These are phyloP conservation scores for Ceratobasidium sp. DNA, from an alignment of 1,284 basidiomycete genomes.

Conservation along the genomic window DNA sequence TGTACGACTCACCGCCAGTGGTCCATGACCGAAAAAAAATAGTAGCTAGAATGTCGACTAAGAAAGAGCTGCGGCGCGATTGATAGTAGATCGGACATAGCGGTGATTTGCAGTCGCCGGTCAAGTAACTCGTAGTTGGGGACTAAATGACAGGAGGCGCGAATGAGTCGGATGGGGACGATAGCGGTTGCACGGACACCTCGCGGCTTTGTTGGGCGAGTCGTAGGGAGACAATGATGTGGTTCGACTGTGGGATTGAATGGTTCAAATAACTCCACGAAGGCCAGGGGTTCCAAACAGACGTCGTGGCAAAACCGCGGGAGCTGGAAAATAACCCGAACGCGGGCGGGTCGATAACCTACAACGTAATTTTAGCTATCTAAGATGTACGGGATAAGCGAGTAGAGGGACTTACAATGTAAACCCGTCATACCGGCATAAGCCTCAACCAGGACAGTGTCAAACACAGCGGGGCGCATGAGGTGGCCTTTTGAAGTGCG, in stretches of 20 bases:
- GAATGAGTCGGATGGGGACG: background rate
- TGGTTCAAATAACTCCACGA: background rate
- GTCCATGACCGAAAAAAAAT: constrained; percentile 3
- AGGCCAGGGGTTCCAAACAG: background rate
- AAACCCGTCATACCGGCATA: background rate
- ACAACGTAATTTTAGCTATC: background rate
- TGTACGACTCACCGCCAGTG: constrained; percentile 6
- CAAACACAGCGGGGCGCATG: background rate
- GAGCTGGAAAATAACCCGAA: background rate
- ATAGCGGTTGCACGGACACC: background rate
- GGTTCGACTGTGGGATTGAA: background rate
- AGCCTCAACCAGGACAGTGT: background rate
- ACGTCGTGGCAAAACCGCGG: background rate
- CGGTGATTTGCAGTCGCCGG: background rate
- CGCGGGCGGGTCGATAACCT: background rate
- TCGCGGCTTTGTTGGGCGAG: background rate
- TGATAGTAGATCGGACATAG: background rate
- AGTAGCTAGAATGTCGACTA: background rate
- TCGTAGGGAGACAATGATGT: background rate
- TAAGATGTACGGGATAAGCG: background rate
- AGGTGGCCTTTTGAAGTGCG: no score
- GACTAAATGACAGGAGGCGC: background rate
- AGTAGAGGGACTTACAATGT: no score
- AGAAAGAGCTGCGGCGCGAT: background rate
- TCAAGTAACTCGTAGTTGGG: background rate